phyloP scores from a whole-genome alignment of 2,329 filamentous ascomycete genomes.

The Escovopsis weberi region DNA sequence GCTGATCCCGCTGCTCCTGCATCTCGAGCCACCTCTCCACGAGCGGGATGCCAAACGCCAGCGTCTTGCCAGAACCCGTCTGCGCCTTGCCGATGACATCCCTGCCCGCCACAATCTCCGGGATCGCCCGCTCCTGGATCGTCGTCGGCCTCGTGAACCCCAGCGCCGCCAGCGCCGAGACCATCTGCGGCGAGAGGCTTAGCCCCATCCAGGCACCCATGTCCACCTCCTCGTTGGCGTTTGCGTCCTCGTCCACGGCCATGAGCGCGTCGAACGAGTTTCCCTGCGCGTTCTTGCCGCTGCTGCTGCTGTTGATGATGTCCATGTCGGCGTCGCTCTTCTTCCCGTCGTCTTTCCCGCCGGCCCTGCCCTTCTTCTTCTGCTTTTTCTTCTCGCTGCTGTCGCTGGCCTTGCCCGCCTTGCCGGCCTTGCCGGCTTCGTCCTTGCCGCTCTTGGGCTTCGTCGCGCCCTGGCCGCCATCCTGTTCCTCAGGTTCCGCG shows the following conservation, averaged over 20 bases:
- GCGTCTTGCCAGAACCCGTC: constrained; percentile 90
- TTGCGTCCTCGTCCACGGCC: constrained; percentile 38
- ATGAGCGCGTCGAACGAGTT: constrained; percentile 40
- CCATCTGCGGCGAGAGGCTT: constrained; percentile 54
- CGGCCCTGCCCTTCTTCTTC: constrained; percentile 5
- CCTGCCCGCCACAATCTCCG: constrained; percentile 65
- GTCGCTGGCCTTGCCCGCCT: constrained; percentile 7
- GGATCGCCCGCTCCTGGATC: constrained; percentile 71
- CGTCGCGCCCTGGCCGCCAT: constrained; percentile 15
- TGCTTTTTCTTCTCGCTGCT: no score
- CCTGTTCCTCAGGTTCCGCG: constrained; percentile 14
- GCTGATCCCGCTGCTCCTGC: constrained; percentile 19
- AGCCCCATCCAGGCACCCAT: constrained; percentile 68
- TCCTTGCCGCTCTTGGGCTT: constrained; percentile 14
- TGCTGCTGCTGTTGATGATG: neutral
- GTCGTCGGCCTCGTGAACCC: constrained; percentile 68
- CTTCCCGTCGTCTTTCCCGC: no score
- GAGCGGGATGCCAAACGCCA: constrained; percentile 90
- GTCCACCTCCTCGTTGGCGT: constrained; percentile 43
- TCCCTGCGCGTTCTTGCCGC: constrained; percentile 14
- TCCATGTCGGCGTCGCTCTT: no score
- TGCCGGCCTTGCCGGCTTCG: constrained; percentile 15
- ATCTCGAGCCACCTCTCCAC: constrained; percentile 63
- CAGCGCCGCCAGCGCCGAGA: constrained; percentile 63
- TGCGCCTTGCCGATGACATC: constrained; percentile 94